Conservation (phyloP, 2,329 filamentous ascomycete genomes). For the Trichoderma sp. region DNA sequence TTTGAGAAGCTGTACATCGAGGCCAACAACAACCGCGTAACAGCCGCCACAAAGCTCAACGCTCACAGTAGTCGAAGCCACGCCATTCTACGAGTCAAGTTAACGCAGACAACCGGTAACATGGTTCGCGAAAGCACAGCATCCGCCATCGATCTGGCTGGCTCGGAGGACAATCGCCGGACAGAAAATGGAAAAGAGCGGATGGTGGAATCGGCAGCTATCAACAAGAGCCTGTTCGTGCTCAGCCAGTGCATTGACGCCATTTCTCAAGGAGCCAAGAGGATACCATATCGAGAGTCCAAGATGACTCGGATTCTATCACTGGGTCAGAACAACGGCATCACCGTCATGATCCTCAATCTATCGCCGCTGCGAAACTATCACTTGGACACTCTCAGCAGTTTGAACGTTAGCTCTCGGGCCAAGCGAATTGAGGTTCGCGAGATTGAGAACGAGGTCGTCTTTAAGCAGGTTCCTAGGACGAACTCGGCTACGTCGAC, state of each 20-base stretch:
- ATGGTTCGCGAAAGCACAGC: constrained; percentile 74
- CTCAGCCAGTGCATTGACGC: constrained; percentile 93
- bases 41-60: constrained; percentile 87
- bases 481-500: constrained; percentile 43
- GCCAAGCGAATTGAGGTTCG: constrained; percentile 95
- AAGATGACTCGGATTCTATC: constrained; percentile 97
- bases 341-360: constrained; percentile 96
- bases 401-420: constrained; percentile 88
- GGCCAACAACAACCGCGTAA: constrained; percentile 85
- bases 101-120: constrained; percentile 70
- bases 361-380: constrained; percentile 88
- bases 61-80: constrained; percentile 87
- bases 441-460: constrained; percentile 92
- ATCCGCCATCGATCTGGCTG: constrained; percentile 90
- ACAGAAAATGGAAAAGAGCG: constrained; percentile 93
- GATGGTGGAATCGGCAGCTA: constrained; percentile 90
- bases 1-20: constrained; percentile 89
- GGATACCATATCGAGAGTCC: constrained; percentile 89
- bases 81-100: constrained; percentile 85
- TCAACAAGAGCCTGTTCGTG: constrained; percentile 96
- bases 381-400: constrained; percentile 89
- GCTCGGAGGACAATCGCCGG: constrained; percentile 90
- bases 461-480: constrained; percentile 72
- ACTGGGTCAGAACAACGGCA: constrained; percentile 88
- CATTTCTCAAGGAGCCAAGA: constrained; percentile 69